Percentiles rank a stretch among this genome's conserved stretches.
These are phyloP conservation scores for Zymoseptoria passerinii DNA, from an alignment of 2,329 filamentous ascomycete species.

Conservation along the genomic window DNA sequence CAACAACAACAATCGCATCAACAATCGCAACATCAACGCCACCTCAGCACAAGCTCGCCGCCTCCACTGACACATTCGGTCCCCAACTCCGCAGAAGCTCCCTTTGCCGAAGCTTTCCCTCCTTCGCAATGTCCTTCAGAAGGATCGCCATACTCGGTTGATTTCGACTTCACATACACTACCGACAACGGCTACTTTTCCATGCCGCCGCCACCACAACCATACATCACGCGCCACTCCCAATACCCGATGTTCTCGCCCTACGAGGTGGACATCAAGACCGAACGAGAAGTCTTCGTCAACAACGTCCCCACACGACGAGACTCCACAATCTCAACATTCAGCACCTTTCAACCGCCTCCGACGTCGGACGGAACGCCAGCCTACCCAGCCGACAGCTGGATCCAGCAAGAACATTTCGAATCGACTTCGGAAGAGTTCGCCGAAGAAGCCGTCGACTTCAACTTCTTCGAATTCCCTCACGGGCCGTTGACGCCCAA, in stretches of 20 bases:
- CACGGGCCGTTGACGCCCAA: constrained; percentile 56
- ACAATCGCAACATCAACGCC: constrained; percentile 33
- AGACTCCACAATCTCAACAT: constrained; percentile 84
- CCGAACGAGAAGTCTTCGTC: constrained; percentile 86
- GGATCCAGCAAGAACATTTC: constrained; percentile 64
- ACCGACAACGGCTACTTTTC: constrained; percentile 51
- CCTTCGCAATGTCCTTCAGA: constrained; percentile 68
- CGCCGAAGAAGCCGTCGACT: constrained; percentile 49
- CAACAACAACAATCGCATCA: constrained; percentile 26
- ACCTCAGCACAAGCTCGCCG: constrained; percentile 53
- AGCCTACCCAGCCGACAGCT: constrained; percentile 56
- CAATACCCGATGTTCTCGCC: constrained; percentile 58
- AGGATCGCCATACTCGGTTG: constrained; percentile 65
- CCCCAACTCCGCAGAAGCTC: constrained; percentile 56
- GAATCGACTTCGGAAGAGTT: constrained; percentile 61
- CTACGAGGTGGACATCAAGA: constrained; percentile 94
- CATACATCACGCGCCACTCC: constrained; percentile 15
- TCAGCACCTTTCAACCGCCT: constrained; percentile 80
- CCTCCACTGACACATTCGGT: constrained; percentile 68
- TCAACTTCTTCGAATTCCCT: constrained; percentile 76
- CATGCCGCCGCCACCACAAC: constrained; percentile 47
- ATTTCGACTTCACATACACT: constrained; percentile 58
- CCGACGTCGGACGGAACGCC: constrained; percentile 59
- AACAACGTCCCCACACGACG: constrained; percentile 78
- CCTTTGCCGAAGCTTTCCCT: constrained; percentile 63